Percentiles rank a stretch among this genome's conserved stretches.
These are phyloP conservation scores for Pythium biforme DNA, from an alignment of 352 stramenopile species.

Conservation along the genomic window DNA sequence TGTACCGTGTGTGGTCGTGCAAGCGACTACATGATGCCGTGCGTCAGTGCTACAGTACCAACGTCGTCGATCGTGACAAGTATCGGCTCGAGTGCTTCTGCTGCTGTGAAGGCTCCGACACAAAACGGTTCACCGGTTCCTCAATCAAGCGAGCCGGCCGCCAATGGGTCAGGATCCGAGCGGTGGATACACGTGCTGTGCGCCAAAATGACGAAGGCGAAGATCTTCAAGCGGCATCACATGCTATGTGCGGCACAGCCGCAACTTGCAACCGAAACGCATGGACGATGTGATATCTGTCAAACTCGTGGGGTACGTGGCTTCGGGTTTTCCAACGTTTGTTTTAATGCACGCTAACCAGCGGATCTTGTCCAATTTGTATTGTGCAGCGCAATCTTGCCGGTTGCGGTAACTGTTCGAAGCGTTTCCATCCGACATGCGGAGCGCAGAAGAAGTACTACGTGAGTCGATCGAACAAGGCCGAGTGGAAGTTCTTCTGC, in stretches of 20 bases:
- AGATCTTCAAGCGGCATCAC: constrained; percentile 60
- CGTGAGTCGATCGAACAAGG: constrained; percentile 53
- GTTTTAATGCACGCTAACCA: background rate
- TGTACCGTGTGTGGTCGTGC: constrained; percentile 69
- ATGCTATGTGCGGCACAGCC: constrained; percentile 50
- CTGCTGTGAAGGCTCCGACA: background rate
- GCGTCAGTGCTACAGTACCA: constrained; percentile 24
- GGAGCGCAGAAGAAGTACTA: constrained; percentile 65
- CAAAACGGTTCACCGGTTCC: background rate
- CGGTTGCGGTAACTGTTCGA: constrained; percentile 55
- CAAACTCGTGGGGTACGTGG: constrained; percentile 40
- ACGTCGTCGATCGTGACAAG: background rate
- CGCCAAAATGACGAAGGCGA: constrained; percentile 70
- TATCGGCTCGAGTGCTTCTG: background rate
- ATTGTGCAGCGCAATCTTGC: constrained; percentile 45
- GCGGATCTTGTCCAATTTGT: background rate
- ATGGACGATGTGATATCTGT: constrained; percentile 58
- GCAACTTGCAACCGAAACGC: constrained; percentile 22
- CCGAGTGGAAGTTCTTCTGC: constrained; percentile 82
- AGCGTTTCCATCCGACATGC: constrained; percentile 75
- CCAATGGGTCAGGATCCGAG: constrained; percentile 22
- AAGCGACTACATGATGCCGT: constrained; percentile 83
- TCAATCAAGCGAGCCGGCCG: constrained; percentile 10
- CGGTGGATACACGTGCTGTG: constrained; percentile 80
- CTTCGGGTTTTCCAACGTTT: background rate